These are phyloP conservation scores for Arabidopsis thaliana DNA, from an alignment of 345 rosid genomes.

Conservation along the genomic window DNA sequence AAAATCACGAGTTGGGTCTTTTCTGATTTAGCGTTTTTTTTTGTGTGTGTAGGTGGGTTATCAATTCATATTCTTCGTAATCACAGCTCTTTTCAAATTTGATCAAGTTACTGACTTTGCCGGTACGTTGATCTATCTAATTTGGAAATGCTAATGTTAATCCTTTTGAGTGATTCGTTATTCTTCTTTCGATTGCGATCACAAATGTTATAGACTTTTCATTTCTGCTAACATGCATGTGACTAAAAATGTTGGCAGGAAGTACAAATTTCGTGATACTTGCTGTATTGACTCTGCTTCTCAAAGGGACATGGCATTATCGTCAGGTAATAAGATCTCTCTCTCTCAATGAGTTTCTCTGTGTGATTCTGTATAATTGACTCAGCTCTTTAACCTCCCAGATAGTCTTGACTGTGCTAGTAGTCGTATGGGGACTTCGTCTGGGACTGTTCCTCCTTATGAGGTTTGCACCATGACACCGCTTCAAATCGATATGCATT, in stretches of 20 bases:
- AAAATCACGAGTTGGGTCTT: conserved; percentile 13
- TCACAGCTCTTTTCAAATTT: conserved; percentile 82
- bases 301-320: conserved; percentile 83
- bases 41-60: conserved; percentile 60
- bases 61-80: conserved; percentile 72
- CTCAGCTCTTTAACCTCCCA: conserved; percentile 42
- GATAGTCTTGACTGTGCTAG: conserved; percentile 75
- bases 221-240: background rate
- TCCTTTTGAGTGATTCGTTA: background rate
- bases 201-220: conserved; percentile 2
- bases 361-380: conserved; percentile 15
- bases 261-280: conserved; percentile 87
- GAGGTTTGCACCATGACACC: conserved; percentile 55
- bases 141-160: background rate
- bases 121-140: conserved; percentile 48
- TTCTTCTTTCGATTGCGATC: background rate
- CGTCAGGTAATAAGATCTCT: conserved; percentile 65
- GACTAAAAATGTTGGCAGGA: conserved; percentile 53
- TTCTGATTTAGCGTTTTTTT: background rate
- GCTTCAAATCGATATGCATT: background rate
- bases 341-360: background rate
- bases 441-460: conserved; percentile 71
- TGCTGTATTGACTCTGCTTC: conserved; percentile 74
- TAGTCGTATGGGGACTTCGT: conserved; percentile 87
- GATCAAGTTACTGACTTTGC: conserved; percentile 97